Percentiles rank a stretch among this genome's conserved stretches.
Conservation (phyloP, 2,329 filamentous ascomycete genomes). For the Cladosporium austrohemisphaericum region DNA sequence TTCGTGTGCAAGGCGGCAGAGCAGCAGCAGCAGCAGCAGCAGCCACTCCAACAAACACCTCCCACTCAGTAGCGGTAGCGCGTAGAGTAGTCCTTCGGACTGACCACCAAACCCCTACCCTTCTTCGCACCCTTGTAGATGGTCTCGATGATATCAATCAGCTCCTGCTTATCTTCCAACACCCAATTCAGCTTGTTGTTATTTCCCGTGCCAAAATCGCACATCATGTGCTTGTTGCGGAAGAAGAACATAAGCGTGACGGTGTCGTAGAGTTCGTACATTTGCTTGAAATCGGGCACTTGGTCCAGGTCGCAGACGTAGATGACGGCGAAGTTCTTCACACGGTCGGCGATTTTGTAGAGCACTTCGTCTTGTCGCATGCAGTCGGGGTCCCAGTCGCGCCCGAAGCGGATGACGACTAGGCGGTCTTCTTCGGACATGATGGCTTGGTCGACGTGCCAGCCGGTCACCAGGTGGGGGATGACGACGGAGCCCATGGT, state of each 20-base stretch:
- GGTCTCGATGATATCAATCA: slow-evolving; percentile 97
- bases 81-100: slow-evolving; percentile 80
- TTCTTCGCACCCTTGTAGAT: slow-evolving; percentile 99
- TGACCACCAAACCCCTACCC: slow-evolving; percentile 91
- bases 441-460: slow-evolving; percentile 98
- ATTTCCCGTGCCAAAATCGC: slow-evolving; percentile 95
- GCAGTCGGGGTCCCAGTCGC: slow-evolving; percentile 77
- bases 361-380: slow-evolving; percentile 89
- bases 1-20: no score
- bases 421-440: slow-evolving; percentile 86
- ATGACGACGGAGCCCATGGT: slow-evolving; percentile 81
- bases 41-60: not conserved
- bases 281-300: slow-evolving; percentile 89
- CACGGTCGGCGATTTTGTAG: slow-evolving; percentile 85
- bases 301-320: slow-evolving; percentile 92
- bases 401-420: slow-evolving; percentile 88
- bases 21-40: no score
- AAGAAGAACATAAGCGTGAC: slow-evolving; percentile 98
- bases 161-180: slow-evolving; percentile 93
- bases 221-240: slow-evolving; percentile 98
- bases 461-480: slow-evolving; percentile 84
- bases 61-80: slow-evolving; percentile 59
- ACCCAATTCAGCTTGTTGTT: slow-evolving; percentile 99
- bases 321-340: slow-evolving; percentile 90
- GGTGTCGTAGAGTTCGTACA: slow-evolving; percentile 80